phyloP scores from a whole-genome alignment of 2,329 filamentous ascomycete species.

The Colletotrichum kahawae region DNA sequence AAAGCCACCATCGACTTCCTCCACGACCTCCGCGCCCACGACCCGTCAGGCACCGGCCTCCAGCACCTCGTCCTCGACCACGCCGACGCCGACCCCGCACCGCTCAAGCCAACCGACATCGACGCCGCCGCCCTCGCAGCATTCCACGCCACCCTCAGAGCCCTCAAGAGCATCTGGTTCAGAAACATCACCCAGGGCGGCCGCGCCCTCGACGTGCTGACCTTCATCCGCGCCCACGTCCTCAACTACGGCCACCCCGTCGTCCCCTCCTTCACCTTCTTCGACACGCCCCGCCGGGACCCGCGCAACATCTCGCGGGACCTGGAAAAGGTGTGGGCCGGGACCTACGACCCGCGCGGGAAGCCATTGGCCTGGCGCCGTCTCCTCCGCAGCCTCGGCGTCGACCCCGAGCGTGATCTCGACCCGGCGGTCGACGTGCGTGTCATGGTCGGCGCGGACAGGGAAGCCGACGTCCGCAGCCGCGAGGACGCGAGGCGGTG shows the following conservation, averaged over 20 bases:
- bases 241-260: slow-evolving; percentile 14
- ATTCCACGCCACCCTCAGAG: background rate
- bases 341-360: background rate
- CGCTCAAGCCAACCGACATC: background rate
- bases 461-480: background rate
- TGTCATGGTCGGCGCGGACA: background rate
- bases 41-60: background rate
- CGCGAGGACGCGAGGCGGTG: background rate
- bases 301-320: background rate
- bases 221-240: background rate
- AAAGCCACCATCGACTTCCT: background rate
- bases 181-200: background rate
- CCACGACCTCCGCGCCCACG: slow-evolving; percentile 3
- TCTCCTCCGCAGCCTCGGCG: background rate
- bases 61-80: background rate
- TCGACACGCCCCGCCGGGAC: background rate
- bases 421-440: background rate
- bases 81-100: background rate
- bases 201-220: slow-evolving; percentile 1
- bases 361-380: background rate
- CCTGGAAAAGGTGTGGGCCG: background rate
- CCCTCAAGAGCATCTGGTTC: slow-evolving; percentile 12
- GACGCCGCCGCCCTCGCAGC: background rate
- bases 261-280: slow-evolving; percentile 2
- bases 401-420: background rate